A percentile compares a stretch with the other conserved stretches of the same genome.
phyloP scores from a whole-genome alignment of 768 basidiomycete species.

The Leccinum obscurum region DNA sequence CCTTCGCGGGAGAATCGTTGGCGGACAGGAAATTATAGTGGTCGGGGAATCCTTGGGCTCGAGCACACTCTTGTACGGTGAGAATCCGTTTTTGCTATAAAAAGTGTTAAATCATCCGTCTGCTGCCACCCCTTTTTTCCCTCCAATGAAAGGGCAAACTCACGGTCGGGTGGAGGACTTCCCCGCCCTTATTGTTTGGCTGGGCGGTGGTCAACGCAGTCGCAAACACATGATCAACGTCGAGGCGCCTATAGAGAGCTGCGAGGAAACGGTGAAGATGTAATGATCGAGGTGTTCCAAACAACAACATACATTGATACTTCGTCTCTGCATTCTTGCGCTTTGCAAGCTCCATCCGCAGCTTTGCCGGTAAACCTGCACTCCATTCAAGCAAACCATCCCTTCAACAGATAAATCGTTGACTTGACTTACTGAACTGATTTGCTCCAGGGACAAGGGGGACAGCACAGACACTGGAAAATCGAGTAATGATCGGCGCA shows the following conservation, averaged over 20 bases:
- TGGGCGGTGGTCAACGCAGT: slow-evolving; percentile 60
- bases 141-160: slow-evolving; percentile 10
- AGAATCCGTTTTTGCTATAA: slow-evolving; percentile 69
- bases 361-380: slow-evolving; percentile 43
- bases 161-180: slow-evolving; percentile 48
- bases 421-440: slow-evolving; percentile 46
- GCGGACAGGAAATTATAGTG: slow-evolving; percentile 58
- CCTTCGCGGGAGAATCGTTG: slow-evolving; percentile 34
- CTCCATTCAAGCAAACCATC: background rate
- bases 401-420: background rate
- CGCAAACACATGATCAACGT: slow-evolving; percentile 51
- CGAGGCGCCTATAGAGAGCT: slow-evolving; percentile 61
- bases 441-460: slow-evolving; percentile 52
- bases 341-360: slow-evolving; percentile 40
- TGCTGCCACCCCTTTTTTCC: background rate
- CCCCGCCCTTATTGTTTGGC: slow-evolving; percentile 51
- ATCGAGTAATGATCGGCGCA: slow-evolving; percentile 1
- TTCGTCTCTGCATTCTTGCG: slow-evolving; percentile 26
- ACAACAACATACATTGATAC: slow-evolving; percentile 27
- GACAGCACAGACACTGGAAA: slow-evolving; percentile 49
- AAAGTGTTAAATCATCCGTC: background rate
- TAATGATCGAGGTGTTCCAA: background rate
- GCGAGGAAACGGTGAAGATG: slow-evolving; percentile 10
- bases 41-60: slow-evolving; percentile 81
- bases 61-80: slow-evolving; percentile 65